phyloP scores from a whole-genome alignment of 345 rosid genomes.

The Lumnitzera littorea region DNA sequence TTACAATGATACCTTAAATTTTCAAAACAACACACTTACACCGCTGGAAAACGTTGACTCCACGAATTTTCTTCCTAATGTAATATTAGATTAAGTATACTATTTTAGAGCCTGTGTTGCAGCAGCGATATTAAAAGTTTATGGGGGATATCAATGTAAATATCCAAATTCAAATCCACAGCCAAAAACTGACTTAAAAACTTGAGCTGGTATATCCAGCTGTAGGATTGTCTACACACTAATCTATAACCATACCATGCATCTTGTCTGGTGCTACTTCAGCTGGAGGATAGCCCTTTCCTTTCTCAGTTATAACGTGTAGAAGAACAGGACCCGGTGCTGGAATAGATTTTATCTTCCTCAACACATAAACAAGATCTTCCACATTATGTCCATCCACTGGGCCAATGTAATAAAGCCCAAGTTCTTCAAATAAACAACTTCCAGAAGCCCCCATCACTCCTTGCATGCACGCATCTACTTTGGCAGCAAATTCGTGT shows the following conservation, averaged over 20 bases:
- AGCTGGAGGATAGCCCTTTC: constrained; percentile 45
- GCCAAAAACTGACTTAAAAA: not conserved
- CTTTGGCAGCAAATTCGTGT: constrained; percentile 24
- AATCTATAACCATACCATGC: constrained; percentile 27
- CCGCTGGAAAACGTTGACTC: too few species aligned
- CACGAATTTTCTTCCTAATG: too few species aligned
- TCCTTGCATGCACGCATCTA: constrained; percentile 22
- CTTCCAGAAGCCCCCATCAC: constrained; percentile 16
- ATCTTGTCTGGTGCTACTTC: constrained; percentile 38
- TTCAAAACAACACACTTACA: too few species aligned
- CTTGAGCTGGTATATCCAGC: not conserved
- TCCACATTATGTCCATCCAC: constrained; percentile 40
- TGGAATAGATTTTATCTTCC: constrained; percentile 24
- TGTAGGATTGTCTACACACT: not conserved
- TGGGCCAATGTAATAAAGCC: constrained; percentile 41
- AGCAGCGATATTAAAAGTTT: too few species aligned
- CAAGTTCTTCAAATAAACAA: constrained; percentile 39
- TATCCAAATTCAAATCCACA: too few species aligned
- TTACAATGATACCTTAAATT: too few species aligned
- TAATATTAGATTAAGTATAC: too few species aligned
- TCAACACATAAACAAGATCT: constrained; percentile 28
- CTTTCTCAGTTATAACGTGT: constrained; percentile 46
- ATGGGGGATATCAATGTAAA: too few species aligned
- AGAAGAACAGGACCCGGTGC: constrained; percentile 38
- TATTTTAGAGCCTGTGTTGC: too few species aligned